Percentiles rank a stretch among this genome's conserved stretches.
Conservation (phyloP, 2,329 filamentous ascomycete species). For the Colletotrichum falcatum region DNA sequence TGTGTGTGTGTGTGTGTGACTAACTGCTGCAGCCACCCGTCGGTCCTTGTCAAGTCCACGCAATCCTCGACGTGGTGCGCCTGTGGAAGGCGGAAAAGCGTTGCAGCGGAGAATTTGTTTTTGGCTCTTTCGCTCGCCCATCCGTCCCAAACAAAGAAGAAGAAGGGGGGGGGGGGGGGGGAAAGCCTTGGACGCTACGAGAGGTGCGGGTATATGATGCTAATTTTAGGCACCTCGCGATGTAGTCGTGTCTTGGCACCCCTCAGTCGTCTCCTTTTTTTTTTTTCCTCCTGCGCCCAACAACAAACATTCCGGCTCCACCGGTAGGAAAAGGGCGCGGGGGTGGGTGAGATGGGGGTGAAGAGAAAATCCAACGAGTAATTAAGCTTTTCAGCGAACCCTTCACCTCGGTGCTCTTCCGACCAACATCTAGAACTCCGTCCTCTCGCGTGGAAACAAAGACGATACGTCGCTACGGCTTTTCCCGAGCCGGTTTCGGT, state of each 20-base stretch:
- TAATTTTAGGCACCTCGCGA: conserved; percentile 32
- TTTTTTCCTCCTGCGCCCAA: not conserved
- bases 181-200: not conserved
- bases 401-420: not conserved
- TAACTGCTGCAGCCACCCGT: not conserved
- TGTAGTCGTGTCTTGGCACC: conserved; percentile 19
- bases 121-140: not conserved
- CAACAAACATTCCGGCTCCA: conserved; percentile 1
- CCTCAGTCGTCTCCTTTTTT: not conserved
- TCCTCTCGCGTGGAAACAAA: not conserved
- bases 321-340: not conserved
- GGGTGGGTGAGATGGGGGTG: not conserved
- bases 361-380: not conserved
- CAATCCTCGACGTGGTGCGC: not conserved
- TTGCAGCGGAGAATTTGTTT: not conserved
- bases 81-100: too few relatives aligned
- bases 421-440: not conserved
- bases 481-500: not conserved
- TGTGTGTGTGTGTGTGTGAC: too few relatives aligned
- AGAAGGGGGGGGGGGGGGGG: too few relatives aligned
- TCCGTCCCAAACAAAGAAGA: not conserved
- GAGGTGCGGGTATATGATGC: conserved; percentile 23
- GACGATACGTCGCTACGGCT: not conserved
- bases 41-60: conserved; percentile 6
- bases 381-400: not conserved